These are phyloP conservation scores for Russula sp. DNA, from an alignment of 768 basidiomycete species.

Conservation along the genomic window DNA sequence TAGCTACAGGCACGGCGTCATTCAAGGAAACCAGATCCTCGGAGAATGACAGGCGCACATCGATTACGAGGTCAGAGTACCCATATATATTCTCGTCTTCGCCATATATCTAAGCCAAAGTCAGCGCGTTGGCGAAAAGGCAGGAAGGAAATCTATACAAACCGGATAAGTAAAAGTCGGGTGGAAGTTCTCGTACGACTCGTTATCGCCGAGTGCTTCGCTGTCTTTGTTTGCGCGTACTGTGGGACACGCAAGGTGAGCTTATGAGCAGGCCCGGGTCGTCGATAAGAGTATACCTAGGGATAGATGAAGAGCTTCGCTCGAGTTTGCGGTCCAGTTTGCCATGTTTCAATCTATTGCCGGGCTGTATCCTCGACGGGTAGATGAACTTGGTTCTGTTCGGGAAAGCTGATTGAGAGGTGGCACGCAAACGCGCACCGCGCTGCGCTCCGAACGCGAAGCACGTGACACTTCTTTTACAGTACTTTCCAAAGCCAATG, in stretches of 20 bases:
- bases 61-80: constrained; percentile 74
- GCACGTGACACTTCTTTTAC: neutral
- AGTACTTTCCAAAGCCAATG: no score
- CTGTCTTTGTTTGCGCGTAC: constrained; percentile 68
- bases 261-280: neutral
- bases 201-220: constrained; percentile 45
- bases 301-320: constrained; percentile 66
- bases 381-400: neutral
- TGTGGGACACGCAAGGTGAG: constrained; percentile 26
- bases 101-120: constrained; percentile 66
- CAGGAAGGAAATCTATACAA: constrained; percentile 23
- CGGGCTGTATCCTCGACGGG: neutral
- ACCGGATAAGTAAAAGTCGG: constrained; percentile 95
- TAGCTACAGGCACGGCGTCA: constrained; percentile 41
- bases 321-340: constrained; percentile 77
- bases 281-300: constrained; percentile 43
- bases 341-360: constrained; percentile 23
- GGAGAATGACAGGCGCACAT: constrained; percentile 44
- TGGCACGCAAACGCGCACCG: no score
- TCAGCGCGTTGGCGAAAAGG: neutral
- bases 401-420: no score
- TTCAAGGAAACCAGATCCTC: neutral
- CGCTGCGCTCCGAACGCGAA: no score
- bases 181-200: constrained; percentile 61
- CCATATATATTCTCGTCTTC: constrained; percentile 97